Base-by-base conservation (phyloP, 176 grass and related monocot genomes). In the Cenchrus fungigraminus region DNA sequence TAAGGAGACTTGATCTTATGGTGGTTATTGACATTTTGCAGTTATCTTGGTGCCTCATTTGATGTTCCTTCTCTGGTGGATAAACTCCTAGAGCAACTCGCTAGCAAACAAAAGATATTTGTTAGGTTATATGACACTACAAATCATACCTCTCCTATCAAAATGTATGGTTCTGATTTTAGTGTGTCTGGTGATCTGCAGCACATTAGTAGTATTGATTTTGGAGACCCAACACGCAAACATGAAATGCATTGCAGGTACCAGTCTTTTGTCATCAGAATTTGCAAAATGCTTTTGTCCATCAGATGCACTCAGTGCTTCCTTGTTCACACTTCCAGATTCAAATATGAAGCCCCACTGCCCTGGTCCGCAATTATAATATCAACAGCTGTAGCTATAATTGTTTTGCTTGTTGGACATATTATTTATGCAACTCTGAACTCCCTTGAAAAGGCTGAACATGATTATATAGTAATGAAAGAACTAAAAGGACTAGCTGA, bases 211-310 rank as follows among this genome's bases (percentile, higher is more conserved):
- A 73, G 37, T 40, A 83, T 95, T 46, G 88, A 95, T 91, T 92
- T 95, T 82, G 94, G 91, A 25, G 94, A 95, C 75, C 94, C 91
- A 8, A 89, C 85, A 25, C 83, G 88, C 59, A 91, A 86, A 76
- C 94, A 95, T 91, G 94, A 91, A 86, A 95, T 95, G 94, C 91
- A 87, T 63, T 95, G 94, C 94, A 91, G 94, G 94, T 92, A 79
- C 12, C 15, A 50, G 28, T 70, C 49, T 80, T 13, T 76, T 56
- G n/a, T 13, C 25, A 51, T 3, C 44, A 40, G 19, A 31, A 64
- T 47, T 86, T 63, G 49, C 61, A 9, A 68, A 53, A 50, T 59
- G 25, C 14, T 29, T 44, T 74, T 83, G 50, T 37, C 29, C 52
- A 46, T 49, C 13, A 45, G 29, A 32, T 72, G 28, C 0, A 12